Base-by-base conservation (phyloP, 139 green algal genomes). In the Chlamydomonas eustigma region DNA sequence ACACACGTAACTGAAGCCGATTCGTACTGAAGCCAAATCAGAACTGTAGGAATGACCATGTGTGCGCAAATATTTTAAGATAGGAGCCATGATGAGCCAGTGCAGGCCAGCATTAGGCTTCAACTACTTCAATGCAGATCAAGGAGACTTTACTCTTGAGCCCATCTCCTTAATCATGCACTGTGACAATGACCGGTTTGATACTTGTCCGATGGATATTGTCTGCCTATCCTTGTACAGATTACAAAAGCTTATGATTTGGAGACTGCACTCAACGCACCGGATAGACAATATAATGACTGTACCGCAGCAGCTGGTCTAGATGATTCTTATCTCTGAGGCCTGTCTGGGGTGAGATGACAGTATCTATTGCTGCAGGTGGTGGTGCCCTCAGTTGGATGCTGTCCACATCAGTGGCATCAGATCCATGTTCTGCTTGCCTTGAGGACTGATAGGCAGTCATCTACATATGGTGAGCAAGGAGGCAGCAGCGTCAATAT, bases 281-380 rank as follows among this genome's bases (percentile, higher is more conserved):
- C 63, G 78, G 76, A 64, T 78, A 76, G 8, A 83, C 81, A 2
- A 86, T 50, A 37, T 86, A 86, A 30, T 86, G 81, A 22, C 73
- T 73, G 68, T 68, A 83, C 24, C 73, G 74, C 37, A 86, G 77
- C 68, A 86, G 73, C 67, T 80, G 38, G 58, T 77, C 77, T 18
- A 82, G 31, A 18, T 22, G 44, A 58, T 58, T 18, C 12, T 58
- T 18, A 58, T 58, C 44, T n/a, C n/a, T n/a, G n/a, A n/a, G n/a
- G n/a, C n/a, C n/a, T n/a, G n/a, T n/a, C n/a, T n/a, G n/a, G n/a
- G n/a, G n/a, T n/a, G n/a, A n/a, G n/a, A n/a, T 18, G 18, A 58
- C 44, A 58, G 12, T 12, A 58, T 50, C 58, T 68, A 39, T 28
- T 51, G 65, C 44, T n/a, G 24, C 28, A 38, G n/a, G 1, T 51